Base-by-base conservation (phyloP, 306 rosid species). In the Rosa multiflora region DNA sequence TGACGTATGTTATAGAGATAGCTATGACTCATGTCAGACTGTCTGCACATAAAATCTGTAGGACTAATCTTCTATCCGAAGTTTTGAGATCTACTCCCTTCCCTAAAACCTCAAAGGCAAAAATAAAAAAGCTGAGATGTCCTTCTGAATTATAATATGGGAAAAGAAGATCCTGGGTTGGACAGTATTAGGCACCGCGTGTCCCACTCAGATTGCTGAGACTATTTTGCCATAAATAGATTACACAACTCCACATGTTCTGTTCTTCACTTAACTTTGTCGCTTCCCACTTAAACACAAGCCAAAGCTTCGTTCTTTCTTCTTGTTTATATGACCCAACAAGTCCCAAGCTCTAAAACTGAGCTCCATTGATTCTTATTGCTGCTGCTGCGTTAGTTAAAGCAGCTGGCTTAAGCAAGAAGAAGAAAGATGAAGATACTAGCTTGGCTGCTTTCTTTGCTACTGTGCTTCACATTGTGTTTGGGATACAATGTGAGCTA, bases 401-500 rank as follows among this genome's bases (percentile, higher is more conserved):
- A 26, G 42, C 18, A 8, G 18, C 32, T 23, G 0, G 37, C 37
- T 32, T 20, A 15, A 17, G 47, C 64, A 49, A 51, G 44, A 26
- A 49, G 21, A 49, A 32, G 77, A 39, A 12, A 20, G 52, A 74
- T 55, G 77, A 74, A 74, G 78, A 5, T 15, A 4, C 4, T 67
- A 39, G 51, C 37, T 20, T 35, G 35, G 35, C 29, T n/a, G 46
- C 53, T 78, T 53, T 40, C 29, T 3, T 37, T 73, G 74, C 23
- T 64, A 15, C 14, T 67, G 21, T 55, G 79, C 64, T 58, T 52
- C 13, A 5, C 79, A 26, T 58, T 66, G 53, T 40, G 79, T 68
- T 64, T 23, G 5, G 82, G 37, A 23, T 77, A 84, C 69, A 94
- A 92, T 82, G 98, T 94, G 0, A 91, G 86, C 69, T 94, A 92